Base-by-base conservation (phyloP, 2,329 filamentous ascomycete genomes). In the Hypoxylon sp. region DNA sequence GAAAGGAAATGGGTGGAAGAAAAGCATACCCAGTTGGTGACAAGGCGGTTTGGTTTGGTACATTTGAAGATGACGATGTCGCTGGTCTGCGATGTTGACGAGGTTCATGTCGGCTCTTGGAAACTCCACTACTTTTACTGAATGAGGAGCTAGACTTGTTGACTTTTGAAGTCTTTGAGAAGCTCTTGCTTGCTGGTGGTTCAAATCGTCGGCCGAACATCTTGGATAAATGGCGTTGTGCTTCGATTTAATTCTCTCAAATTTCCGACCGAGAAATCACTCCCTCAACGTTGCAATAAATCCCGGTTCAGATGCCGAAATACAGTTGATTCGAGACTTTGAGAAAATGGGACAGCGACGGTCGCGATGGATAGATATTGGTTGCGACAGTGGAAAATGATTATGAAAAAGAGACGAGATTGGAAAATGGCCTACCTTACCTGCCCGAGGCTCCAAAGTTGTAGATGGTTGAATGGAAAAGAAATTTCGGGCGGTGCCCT, bases 91-190 rank as follows among this genome's bases (percentile, higher is more conserved):
- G 83, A 44, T 68, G 65, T 19, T 65, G 65, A 47, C 81, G 81
- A 63, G 83, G 81, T 50, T 88, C 86, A 76, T 86, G 85, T 67
- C 85, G 84, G 70, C 83, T 80, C 77, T 89, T 89, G 29, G 84
- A 84, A 14, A 89, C 80, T 1, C 87, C 86, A 46, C 82, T 80
- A 24, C 84, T 83, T 69, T 86, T 88, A 76, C 81, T 85, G 75
- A 88, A 87, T 1, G 86, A 88, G 2, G 85, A 81, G 73, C 78
- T 86, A 3, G 86, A 84, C 71, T 85, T 87, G 72, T 79, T 81
- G 24, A 74, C 73, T 68, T 86, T 86, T 62, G 86, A 83, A 68
- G 82, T 79, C 70, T 86, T 88, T 57, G 85, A 85, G 65, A 86
- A 87, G 78, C 84, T 88, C 79, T 81, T 85, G 80, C 73, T 84